Base-by-base conservation (phyloP, 2,329 filamentous ascomycete species). In the Sporothrix inflata region DNA sequence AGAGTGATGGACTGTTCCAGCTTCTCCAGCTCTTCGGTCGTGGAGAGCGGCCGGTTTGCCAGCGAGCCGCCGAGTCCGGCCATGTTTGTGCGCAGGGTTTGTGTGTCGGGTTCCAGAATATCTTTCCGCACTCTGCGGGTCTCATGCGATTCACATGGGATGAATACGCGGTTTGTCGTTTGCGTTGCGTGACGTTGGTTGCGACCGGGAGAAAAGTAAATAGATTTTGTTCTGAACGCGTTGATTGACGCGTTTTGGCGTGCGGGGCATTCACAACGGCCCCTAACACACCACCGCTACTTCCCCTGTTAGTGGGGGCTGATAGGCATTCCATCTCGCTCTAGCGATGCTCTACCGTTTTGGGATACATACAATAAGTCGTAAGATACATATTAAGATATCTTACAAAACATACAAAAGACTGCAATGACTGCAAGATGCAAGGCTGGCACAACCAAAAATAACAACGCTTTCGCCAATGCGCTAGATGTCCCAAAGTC, bases 1-100 rank as follows among this genome's bases (percentile, higher is more conserved):
- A 98, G 86, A 0, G 96, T 99, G 77, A 99, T 98, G 27, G 94
- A 97, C 81, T 99, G 96, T 81, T 99, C 96, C 4, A 99, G 85
- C 81, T 92, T 94, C 83, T 99, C 96, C 70, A 99, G 86, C 85
- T 99, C 96, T 80, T 99, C 96, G 0, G 95, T 97, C 73, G 98
- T 86, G 5, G 93, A 93, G 73, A 98, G 84, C 66, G 83, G 86
- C 74, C 88, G 82, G 40, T 80, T 83, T 55, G 85, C 81, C 1
- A 74, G 63, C 12, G 87, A 83, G 34, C 81, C 78, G 57, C 82
- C 83, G 24, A 84, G 81, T 71, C 84, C 84, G 76, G 87, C 84
- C 87, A 89, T 89, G 5, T n/a, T 11, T 40, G 14, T n/a, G 53
- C 40, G 40, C 24, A 27, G 42, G 12, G 11, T 4, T 27, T 27